These are phyloP conservation scores for Claviceps sorghi DNA, from an alignment of 2,329 filamentous ascomycete genomes.

Conservation along the genomic window DNA sequence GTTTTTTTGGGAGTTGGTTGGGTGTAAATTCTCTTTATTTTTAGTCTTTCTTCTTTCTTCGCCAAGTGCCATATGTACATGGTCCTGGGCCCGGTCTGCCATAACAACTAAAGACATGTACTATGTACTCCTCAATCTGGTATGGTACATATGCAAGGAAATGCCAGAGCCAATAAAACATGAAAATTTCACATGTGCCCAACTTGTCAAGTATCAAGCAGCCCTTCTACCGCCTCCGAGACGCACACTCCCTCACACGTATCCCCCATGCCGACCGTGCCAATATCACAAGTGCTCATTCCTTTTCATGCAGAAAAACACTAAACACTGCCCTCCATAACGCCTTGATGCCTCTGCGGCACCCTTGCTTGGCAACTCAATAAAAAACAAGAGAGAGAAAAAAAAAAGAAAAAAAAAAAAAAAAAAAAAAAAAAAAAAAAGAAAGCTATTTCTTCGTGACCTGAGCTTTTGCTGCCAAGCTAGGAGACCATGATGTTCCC, in stretches of 20 bases:
- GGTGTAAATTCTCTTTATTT: neutral
- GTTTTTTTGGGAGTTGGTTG: neutral
- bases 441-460: neutral
- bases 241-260: neutral
- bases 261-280: neutral
- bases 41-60: neutral
- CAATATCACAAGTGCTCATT: neutral
- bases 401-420: neutral
- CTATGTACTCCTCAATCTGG: neutral
- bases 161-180: neutral
- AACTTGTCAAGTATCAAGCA: neutral
- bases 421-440: neutral
- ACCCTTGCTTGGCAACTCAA: neutral
- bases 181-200: neutral
- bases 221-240: neutral
- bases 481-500: slow-evolving; percentile 39
- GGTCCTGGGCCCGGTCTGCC: neutral
- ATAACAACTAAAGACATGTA: neutral
- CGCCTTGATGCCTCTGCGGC: slow-evolving; percentile 18
- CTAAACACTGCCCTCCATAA: slow-evolving; percentile 8
- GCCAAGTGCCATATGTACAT: no score
- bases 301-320: neutral
- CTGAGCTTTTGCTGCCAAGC: slow-evolving; percentile 9
- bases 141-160: neutral
- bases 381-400: no score